phyloP scores from a whole-genome alignment of 768 basidiomycete genomes.

The Leucocoprinus birnbaumii region DNA sequence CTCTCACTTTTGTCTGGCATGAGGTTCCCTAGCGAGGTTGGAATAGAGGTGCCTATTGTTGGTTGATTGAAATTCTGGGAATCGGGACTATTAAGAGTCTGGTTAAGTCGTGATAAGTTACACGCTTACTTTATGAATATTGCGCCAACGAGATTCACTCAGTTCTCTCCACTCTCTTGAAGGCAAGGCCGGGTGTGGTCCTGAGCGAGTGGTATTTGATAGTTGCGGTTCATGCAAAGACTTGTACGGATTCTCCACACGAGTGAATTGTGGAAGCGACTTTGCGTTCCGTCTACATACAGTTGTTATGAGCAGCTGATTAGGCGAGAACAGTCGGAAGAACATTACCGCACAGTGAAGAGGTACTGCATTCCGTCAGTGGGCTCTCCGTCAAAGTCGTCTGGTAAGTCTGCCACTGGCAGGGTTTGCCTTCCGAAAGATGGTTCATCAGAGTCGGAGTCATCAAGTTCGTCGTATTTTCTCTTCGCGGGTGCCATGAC shows the following conservation, averaged over 20 bases:
- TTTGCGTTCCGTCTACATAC: conserved; percentile 65
- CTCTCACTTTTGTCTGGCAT: conserved; percentile 74
- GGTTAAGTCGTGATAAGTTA: not conserved
- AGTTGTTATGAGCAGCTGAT: conserved; percentile 2
- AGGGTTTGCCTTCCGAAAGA: conserved; percentile 67
- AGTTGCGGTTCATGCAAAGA: conserved; percentile 23
- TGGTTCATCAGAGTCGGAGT: conserved; percentile 60
- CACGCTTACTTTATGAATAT: conserved; percentile 61
- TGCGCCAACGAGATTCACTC: conserved; percentile 58
- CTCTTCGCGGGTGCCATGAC: conserved; percentile 45
- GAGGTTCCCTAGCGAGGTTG: conserved; percentile 26
- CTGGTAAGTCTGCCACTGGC: conserved; percentile 79
- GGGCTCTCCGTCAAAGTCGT: conserved; percentile 62
- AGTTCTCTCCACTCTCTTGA: conserved; percentile 62
- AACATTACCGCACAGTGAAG: conserved; percentile 70
- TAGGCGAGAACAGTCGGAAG: not conserved
- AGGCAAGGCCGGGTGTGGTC: conserved; percentile 43
- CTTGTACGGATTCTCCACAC: conserved; percentile 70
- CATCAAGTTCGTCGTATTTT: conserved; percentile 33
- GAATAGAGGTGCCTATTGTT: conserved; percentile 42
- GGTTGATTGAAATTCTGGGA: conserved; percentile 66
- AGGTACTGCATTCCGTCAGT: conserved; percentile 77
- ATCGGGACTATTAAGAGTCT: not conserved
- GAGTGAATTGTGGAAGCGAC: conserved; percentile 58
- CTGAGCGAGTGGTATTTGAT: conserved; percentile 13